phyloP scores from a whole-genome alignment of 1,139 yeast species.

The Geotrichum cucujoidarum region DNA sequence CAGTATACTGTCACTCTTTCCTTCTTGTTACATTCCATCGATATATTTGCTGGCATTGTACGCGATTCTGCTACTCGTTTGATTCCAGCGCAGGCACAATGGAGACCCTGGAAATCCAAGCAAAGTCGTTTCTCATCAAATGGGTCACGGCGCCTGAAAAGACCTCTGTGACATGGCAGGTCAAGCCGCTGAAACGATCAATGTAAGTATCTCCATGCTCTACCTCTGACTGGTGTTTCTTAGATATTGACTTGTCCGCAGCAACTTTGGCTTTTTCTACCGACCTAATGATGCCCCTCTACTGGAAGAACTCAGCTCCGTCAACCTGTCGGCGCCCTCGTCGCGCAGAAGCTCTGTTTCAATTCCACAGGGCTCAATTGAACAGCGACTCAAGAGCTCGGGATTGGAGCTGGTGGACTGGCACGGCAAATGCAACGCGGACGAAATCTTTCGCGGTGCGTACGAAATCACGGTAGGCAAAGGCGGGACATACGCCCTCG shows the following conservation, averaged over 20 bases:
- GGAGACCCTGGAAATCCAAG: conserved; percentile 87
- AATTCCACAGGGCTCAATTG: conserved; percentile 23
- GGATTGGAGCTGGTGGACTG: conserved; percentile 37
- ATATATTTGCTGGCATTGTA: too few relatives aligned
- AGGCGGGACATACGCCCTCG: conserved; percentile 70
- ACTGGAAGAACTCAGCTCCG: not conserved
- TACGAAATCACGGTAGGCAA: conserved; percentile 47
- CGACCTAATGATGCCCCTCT: not conserved
- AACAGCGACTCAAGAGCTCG: conserved; percentile 32
- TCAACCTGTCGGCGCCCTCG: not conserved
- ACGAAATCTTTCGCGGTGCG: conserved; percentile 47
- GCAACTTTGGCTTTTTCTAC: conserved; percentile 52
- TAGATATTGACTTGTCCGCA: not conserved
- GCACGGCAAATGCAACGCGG: conserved; percentile 38
- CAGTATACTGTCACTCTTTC: too few relatives aligned
- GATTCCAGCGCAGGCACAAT: too few relatives aligned
- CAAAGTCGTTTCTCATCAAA: conserved; percentile 80
- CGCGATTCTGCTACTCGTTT: too few relatives aligned
- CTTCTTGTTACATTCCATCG: too few relatives aligned
- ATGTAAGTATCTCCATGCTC: too few relatives aligned
- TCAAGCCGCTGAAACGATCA: conserved; percentile 80
- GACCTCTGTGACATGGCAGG: conserved; percentile 67
- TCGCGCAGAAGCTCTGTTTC: conserved; percentile 2
- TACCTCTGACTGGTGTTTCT: too few relatives aligned
- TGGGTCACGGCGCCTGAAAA: conserved; percentile 79